Percentiles rank a stretch among this genome's conserved stretches.
Evolutionary conservation across 2,329 filamentous ascomycete genomes (phyloP).

Genomic region (Aspergillus latus): DNA sequence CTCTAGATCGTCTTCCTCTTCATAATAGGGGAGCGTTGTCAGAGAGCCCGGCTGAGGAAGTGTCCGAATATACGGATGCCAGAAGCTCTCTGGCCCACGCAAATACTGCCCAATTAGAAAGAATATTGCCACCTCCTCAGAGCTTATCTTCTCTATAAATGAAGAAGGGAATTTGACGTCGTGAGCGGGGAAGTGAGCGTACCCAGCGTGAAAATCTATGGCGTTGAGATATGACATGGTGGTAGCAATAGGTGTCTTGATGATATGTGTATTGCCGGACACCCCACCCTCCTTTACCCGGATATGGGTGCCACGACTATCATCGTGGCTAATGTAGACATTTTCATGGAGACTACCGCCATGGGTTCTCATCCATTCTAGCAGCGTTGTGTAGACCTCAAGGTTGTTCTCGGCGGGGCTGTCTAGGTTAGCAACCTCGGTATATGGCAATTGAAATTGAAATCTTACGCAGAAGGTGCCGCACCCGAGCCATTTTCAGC

Average conservation of each 20-base stretch:
- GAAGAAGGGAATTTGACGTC: slow-evolving; percentile 47
- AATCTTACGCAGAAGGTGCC: neutral
- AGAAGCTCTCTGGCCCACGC: slow-evolving; percentile 58
- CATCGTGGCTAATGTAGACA: slow-evolving; percentile 36
- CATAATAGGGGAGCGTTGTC: slow-evolving; percentile 64
- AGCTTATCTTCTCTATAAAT: slow-evolving; percentile 54
- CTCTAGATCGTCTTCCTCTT: slow-evolving; percentile 55
- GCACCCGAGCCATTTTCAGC: neutral
- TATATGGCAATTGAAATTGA: neutral
- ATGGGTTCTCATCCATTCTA: slow-evolving; percentile 34
- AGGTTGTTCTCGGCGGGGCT: slow-evolving; percentile 15
- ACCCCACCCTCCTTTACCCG: slow-evolving; percentile 33
- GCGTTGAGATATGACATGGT: slow-evolving; percentile 42
- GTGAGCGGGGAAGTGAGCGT: slow-evolving; percentile 30
- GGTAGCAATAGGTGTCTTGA: slow-evolving; percentile 35
- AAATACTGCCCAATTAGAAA: slow-evolving; percentile 69
- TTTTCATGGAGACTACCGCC: slow-evolving; percentile 35
- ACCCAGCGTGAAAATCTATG: slow-evolving; percentile 25
- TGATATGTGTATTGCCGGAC: slow-evolving; percentile 33
- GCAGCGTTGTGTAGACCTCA: slow-evolving; percentile 29
- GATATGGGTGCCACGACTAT: slow-evolving; percentile 36
- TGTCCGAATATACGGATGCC: slow-evolving; percentile 66
- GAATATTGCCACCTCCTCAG: slow-evolving; percentile 65
- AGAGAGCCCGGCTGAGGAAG: slow-evolving; percentile 64
- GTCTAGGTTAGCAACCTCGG: neutral